phyloP scores from a whole-genome alignment of 75 land plant species.

The Cupressus sempervirens region DNA sequence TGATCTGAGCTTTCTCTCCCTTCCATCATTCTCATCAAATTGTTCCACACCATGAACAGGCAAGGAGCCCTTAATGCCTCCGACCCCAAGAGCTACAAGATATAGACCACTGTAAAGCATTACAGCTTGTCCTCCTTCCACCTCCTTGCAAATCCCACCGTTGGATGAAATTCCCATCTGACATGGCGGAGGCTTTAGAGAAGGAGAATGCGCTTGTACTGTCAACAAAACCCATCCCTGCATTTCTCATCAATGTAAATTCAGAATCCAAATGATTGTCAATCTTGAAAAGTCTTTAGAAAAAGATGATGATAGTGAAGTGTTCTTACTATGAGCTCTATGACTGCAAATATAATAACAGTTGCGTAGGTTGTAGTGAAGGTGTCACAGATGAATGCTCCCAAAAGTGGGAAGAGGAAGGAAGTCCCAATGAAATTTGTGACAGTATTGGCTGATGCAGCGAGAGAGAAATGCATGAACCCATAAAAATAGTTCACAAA shows the following conservation, averaged over 20 bases:
- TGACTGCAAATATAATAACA: constrained; percentile 38
- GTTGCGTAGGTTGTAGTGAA: constrained; percentile 41
- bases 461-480: constrained; percentile 52
- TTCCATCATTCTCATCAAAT: constrained; percentile 29
- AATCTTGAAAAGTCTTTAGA: neutral
- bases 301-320: neutral
- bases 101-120: constrained; percentile 36
- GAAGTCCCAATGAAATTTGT: constrained; percentile 76
- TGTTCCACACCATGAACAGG: constrained; percentile 44
- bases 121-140: constrained; percentile 19
- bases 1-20: constrained; percentile 27
- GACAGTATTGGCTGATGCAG: constrained; percentile 46
- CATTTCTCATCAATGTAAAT: neutral
- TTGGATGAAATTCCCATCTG: neutral
- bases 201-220: constrained; percentile 34
- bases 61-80: constrained; percentile 34
- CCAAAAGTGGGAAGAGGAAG: constrained; percentile 63
- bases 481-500: constrained; percentile 49
- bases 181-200: constrained; percentile 30
- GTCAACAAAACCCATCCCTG: constrained; percentile 33
- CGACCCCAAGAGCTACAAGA: constrained; percentile 30
- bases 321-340: constrained; percentile 51
- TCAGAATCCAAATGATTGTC: neutral
- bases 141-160: constrained; percentile 22
- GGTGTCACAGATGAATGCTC: constrained; percentile 69